These are phyloP conservation scores for Ganoderma meredithae DNA, from an alignment of 1,284 basidiomycete genomes.

Conservation along the genomic window DNA sequence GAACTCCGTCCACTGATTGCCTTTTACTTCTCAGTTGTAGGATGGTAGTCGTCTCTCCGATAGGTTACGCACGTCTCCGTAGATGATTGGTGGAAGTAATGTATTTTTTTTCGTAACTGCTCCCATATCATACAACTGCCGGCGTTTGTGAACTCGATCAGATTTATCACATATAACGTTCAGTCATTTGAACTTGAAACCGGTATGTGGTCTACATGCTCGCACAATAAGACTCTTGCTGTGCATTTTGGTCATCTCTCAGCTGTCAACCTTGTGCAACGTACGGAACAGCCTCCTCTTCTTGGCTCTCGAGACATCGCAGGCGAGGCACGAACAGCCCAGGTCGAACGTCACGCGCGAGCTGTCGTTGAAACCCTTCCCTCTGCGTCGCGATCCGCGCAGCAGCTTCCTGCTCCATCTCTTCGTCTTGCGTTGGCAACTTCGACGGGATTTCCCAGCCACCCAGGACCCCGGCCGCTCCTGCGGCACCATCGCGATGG, in stretches of 20 bases:
- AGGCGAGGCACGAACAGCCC: slow-evolving; percentile 37
- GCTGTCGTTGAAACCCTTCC: slow-evolving; percentile 28
- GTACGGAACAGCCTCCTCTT: slow-evolving; percentile 18
- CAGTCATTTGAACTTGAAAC: neutral
- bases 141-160: neutral
- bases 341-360: slow-evolving; percentile 34
- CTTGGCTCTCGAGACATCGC: slow-evolving; percentile 39
- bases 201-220: neutral
- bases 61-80: neutral
- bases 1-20: neutral
- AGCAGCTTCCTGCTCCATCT: slow-evolving; percentile 22
- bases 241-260: neutral
- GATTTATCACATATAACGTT: neutral
- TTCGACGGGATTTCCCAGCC: slow-evolving; percentile 10
- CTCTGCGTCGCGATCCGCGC: slow-evolving; percentile 27
- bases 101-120: neutral
- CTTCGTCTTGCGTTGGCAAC: slow-evolving; percentile 33
- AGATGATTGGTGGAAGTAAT: neutral
- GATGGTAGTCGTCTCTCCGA: slow-evolving; percentile 1
- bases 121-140: neutral
- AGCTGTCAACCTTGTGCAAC: neutral
- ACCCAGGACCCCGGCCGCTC: neutral
- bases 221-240: neutral
- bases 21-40: slow-evolving; percentile 20
- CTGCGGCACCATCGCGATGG: neutral